Evolutionary conservation across 768 basidiomycete species (phyloP).

Genomic region (Leccinum broughii): DNA sequence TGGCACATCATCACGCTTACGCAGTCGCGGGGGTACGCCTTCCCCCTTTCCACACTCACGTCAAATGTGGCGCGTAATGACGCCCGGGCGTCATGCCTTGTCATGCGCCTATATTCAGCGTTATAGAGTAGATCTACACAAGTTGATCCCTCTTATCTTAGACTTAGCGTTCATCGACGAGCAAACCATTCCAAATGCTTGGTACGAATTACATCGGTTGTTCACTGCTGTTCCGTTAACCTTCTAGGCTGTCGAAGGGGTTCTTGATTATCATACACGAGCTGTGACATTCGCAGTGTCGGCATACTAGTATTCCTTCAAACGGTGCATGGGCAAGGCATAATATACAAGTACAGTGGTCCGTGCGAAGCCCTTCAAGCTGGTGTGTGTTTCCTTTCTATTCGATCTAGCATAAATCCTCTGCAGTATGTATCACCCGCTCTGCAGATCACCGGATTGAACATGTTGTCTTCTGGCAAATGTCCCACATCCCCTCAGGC

Average conservation of each 20-base stretch:
- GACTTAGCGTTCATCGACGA: constrained; percentile 19
- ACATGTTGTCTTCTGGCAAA: constrained; percentile 61
- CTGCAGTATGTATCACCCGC: constrained; percentile 55
- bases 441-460: constrained; percentile 51
- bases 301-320: constrained; percentile 74
- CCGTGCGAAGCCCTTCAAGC: constrained; percentile 57
- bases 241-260: constrained; percentile 67
- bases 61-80: no score
- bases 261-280: constrained; percentile 76
- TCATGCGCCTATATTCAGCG: no score
- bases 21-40: constrained; percentile 79
- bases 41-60: no score
- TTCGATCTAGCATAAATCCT: background rate
- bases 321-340: constrained; percentile 81
- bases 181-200: constrained; percentile 29
- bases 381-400: constrained; percentile 39
- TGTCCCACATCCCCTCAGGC: constrained; percentile 49
- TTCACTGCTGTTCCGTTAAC: constrained; percentile 1
- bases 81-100: no score
- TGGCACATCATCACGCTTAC: constrained; percentile 83
- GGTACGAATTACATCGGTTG: constrained; percentile 14
- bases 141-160: constrained; percentile 74
- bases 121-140: constrained; percentile 57
- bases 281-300: constrained; percentile 79
- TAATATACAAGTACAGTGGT: constrained; percentile 53